Evolutionary conservation across 257 asterid genomes (phyloP).

Genomic region (Anisodus tanguticus): DNA sequence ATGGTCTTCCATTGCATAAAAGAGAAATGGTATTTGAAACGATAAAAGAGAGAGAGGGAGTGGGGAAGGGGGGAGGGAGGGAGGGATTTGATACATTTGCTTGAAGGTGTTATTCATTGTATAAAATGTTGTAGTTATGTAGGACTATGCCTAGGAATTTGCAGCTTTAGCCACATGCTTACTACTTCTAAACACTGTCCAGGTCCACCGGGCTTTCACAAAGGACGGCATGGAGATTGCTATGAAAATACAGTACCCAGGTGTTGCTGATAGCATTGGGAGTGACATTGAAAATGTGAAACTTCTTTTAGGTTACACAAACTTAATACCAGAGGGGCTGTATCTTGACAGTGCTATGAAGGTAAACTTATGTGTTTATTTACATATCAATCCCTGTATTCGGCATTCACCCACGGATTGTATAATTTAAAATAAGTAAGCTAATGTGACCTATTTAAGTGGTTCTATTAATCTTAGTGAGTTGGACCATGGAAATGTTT

Average conservation of each 20-base stretch:
- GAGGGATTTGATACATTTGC: not conserved
- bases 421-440: conserved; percentile 4
- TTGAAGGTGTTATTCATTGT: conserved; percentile 30
- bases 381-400: conserved; percentile 20
- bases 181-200: conserved; percentile 36
- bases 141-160: not conserved
- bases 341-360: conserved; percentile 92
- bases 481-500: conserved; percentile 9
- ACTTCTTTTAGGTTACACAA: conserved; percentile 75
- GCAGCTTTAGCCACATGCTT: not conserved
- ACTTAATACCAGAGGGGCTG: conserved; percentile 77
- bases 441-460: conserved; percentile 9
- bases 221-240: conserved; percentile 87
- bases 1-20: conserved; percentile 5
- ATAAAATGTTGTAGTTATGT: conserved; percentile 26
- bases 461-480: not conserved
- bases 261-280: conserved; percentile 98
- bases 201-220: conserved; percentile 91
- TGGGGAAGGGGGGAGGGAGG: no score
- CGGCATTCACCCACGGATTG: not conserved
- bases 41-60: no score
- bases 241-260: conserved; percentile 97
- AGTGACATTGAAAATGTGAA: conserved; percentile 96
- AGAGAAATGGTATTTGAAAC: not conserved
- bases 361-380: conserved; percentile 46